A percentile compares a stretch with the other conserved stretches of the same genome.
Conservation (phyloP, 2,329 filamentous ascomycete genomes). For the Apiospora phragmitis region DNA sequence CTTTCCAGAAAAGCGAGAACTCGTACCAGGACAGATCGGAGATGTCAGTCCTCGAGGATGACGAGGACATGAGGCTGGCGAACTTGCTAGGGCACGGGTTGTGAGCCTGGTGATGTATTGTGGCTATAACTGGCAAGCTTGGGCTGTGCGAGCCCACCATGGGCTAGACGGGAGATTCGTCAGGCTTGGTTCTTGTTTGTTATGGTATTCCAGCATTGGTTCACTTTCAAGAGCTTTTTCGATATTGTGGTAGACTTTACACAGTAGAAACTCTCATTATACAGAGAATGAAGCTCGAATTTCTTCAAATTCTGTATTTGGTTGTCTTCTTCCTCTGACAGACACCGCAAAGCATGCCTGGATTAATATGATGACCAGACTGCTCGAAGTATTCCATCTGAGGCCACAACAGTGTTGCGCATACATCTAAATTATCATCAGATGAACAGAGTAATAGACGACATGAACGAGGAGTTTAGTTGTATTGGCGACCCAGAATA, state of each 20-base stretch:
- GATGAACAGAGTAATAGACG: no score
- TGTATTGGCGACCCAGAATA: not conserved
- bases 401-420: no score
- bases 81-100: not conserved
- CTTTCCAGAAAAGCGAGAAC: not conserved
- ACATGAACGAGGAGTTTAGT: no score
- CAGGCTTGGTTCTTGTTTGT: not conserved
- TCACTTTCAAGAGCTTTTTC: not conserved
- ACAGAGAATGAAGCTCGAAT: not conserved
- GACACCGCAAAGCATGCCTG: no score
- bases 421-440: no score
- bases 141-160: not conserved
- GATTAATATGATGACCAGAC: no score
- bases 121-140: not conserved
- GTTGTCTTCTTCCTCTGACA: no score
- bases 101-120: not conserved
- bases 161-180: not conserved
- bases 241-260: slow-evolving; percentile 5
- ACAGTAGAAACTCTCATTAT: slow-evolving; percentile 1
- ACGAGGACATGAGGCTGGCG: not conserved
- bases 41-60: not conserved
- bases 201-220: not conserved
- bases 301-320: not conserved
- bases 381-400: no score
- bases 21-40: not conserved